Conservation (phyloP, 139 green algal genomes). For the Chlorella sp. region DNA sequence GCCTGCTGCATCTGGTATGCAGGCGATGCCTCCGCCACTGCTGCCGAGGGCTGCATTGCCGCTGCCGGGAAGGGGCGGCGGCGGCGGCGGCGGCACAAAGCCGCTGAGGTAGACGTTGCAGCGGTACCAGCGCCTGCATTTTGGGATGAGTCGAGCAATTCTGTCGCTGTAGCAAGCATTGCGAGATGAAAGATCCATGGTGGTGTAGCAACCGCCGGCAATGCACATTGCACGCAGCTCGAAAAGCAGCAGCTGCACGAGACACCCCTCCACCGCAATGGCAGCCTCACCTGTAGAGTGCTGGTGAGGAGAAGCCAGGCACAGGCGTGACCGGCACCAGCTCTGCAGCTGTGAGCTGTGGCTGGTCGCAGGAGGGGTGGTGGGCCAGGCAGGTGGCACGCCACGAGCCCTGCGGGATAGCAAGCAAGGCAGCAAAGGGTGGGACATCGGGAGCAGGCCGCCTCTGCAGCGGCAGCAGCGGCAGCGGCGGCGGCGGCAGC, state of each 20-base stretch:
- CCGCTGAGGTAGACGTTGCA: constrained; percentile 24
- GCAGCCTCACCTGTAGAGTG: constrained; percentile 41
- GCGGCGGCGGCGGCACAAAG: background rate
- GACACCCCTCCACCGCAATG: no score
- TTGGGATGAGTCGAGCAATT: background rate
- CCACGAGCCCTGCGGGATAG: constrained; percentile 21
- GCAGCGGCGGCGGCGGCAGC: background rate
- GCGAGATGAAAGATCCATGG: no score
- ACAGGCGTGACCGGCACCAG: background rate
- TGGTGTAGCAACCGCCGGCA: no score
- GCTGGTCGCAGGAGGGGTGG: background rate
- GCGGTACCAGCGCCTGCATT: constrained; percentile 35
- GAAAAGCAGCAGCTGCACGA: no score
- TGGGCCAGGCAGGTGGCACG: constrained; percentile 24
- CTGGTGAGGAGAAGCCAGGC: constrained; percentile 1
- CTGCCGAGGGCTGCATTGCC: background rate
- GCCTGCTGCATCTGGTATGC: constrained; percentile 28
- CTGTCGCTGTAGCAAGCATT: background rate
- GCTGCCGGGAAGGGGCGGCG: background rate
- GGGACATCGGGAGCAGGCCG: no score
- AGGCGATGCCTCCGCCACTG: background rate
- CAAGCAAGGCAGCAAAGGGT: background rate
- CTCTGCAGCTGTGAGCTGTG: background rate
- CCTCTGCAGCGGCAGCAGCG: no score
- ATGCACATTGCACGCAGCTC: no score